Evolutionary conservation across 2,329 filamentous ascomycete species (phyloP).

Genomic region (Aspergillus flavus): DNA sequence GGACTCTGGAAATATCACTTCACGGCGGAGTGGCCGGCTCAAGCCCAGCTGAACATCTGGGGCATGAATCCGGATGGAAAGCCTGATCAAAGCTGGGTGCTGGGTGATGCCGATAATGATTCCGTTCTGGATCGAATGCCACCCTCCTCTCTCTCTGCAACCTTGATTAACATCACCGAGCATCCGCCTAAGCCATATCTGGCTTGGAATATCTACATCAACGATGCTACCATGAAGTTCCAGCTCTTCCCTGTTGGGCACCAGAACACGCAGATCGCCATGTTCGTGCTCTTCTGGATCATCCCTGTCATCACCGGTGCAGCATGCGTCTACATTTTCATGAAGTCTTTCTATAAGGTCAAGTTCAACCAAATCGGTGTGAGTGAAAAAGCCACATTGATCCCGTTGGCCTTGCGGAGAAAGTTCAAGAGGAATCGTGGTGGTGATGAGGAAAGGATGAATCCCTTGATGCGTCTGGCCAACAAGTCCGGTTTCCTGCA

Average conservation of each 20-base stretch:
- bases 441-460: conserved; percentile 32
- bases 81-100: conserved; percentile 62
- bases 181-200: conserved; percentile 58
- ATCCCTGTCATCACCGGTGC: conserved; percentile 56
- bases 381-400: conserved; percentile 50
- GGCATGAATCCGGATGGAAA: conserved; percentile 65
- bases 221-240: conserved; percentile 61
- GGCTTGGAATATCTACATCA: conserved; percentile 57
- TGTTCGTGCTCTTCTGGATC: conserved; percentile 58
- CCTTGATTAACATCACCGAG: conserved; percentile 62
- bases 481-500: conserved; percentile 42
- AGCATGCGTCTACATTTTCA: conserved; percentile 58
- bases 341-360: conserved; percentile 64
- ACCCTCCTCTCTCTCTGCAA: conserved; percentile 58
- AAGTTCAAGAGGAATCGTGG: conserved; percentile 35
- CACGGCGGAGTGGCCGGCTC: conserved; percentile 65
- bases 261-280: conserved; percentile 44
- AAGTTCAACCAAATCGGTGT: conserved; percentile 64
- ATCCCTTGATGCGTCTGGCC: conserved; percentile 37
- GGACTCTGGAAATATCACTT: conserved; percentile 63
- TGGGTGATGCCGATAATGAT: conserved; percentile 65
- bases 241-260: conserved; percentile 43
- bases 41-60: conserved; percentile 67
- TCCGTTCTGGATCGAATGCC: conserved; percentile 64
- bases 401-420: conserved; percentile 40